Evolutionary conservation across 306 rosid species (phyloP).

Genomic region (Fragaria iinumae): DNA sequence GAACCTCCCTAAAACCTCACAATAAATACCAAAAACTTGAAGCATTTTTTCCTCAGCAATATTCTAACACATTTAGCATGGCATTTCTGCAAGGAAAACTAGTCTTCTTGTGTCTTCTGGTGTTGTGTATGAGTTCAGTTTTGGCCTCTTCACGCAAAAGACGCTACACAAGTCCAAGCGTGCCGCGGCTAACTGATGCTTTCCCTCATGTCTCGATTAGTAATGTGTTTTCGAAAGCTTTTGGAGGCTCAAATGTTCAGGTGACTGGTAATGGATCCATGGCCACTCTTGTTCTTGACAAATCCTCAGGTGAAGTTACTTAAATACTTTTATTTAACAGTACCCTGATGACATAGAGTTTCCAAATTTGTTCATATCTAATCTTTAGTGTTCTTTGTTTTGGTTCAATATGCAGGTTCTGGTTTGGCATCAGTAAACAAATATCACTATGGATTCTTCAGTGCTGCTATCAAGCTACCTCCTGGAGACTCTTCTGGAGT

Average conservation of each 20-base stretch:
- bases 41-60: constrained; percentile 9
- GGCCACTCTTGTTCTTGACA: constrained; percentile 76
- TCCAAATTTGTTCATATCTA: background rate
- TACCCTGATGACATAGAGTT: background rate
- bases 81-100: constrained; percentile 38
- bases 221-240: constrained; percentile 48
- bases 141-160: constrained; percentile 50
- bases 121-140: constrained; percentile 35
- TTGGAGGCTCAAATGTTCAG: constrained; percentile 63
- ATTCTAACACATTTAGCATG: constrained; percentile 37
- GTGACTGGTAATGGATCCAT: constrained; percentile 68
- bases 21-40: constrained; percentile 34
- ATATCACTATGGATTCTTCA: constrained; percentile 86
- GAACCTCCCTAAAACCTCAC: constrained; percentile 33
- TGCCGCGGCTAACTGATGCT: constrained; percentile 59
- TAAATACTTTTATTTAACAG: background rate
- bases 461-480: constrained; percentile 91
- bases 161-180: constrained; percentile 55
- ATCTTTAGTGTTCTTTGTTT: constrained; percentile 2
- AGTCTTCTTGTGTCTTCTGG: constrained; percentile 30
- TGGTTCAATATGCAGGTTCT: constrained; percentile 49
- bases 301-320: constrained; percentile 52
- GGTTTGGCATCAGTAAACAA: constrained; percentile 61
- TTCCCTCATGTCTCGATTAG: constrained; percentile 58
- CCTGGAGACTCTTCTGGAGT: constrained; percentile 86